Conservation (phyloP, 257 asterid species). For the Capsicum rhomboideum region DNA sequence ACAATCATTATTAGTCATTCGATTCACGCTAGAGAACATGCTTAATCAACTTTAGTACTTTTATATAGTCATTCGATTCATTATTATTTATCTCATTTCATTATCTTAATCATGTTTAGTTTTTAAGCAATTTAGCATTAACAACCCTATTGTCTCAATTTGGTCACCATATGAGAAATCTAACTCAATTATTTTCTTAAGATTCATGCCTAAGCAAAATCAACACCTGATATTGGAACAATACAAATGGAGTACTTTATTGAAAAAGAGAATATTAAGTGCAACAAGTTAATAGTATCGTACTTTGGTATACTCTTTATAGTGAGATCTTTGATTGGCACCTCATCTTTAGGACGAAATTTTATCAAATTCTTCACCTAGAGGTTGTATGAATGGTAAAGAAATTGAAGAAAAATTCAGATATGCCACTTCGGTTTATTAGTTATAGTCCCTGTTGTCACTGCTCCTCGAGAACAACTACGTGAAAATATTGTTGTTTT, state of each 20-base stretch:
- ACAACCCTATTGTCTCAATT: not conserved
- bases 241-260: not conserved
- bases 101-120: not conserved
- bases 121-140: not conserved
- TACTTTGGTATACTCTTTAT: slow-evolving; percentile 64
- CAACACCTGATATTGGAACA: not conserved
- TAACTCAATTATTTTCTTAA: no score
- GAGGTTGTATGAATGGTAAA: not conserved
- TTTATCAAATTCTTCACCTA: slow-evolving; percentile 57
- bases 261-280: not conserved
- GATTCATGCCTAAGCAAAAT: not conserved
- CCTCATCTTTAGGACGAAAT: slow-evolving; percentile 45
- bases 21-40: no score
- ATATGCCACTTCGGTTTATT: no score
- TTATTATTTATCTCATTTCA: no score
- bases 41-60: no score
- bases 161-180: not conserved
- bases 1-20: no score
- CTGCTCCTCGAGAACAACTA: no score
- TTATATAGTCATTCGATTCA: no score
- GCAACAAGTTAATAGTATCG: not conserved
- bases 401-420: no score
- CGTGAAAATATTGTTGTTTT: no score
- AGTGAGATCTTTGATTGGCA: slow-evolving; percentile 32
- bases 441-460: no score